Evolutionary conservation across 352 stramenopile species (phyloP).

Genomic region (Chrysophaeum taylorii): DNA sequence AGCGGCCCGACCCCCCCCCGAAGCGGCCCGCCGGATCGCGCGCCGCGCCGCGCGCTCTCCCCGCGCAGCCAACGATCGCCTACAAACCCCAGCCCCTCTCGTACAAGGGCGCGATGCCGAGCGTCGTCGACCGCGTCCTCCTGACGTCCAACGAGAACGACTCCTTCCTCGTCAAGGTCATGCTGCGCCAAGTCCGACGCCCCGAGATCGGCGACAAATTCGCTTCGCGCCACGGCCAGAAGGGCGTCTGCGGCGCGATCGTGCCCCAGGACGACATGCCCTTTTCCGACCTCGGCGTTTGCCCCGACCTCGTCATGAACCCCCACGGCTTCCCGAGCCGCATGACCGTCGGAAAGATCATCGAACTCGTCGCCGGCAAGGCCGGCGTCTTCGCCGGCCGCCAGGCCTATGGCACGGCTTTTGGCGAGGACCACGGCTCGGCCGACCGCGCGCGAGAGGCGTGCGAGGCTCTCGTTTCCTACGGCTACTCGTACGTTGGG

Average conservation of each 20-base stretch:
- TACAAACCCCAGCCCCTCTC: constrained; percentile 73
- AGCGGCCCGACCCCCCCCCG: constrained; percentile 7
- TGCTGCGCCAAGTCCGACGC: constrained; percentile 83
- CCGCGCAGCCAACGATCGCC: constrained; percentile 57
- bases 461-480: constrained; percentile 80
- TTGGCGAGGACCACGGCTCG: constrained; percentile 93
- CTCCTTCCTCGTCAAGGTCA: constrained; percentile 95
- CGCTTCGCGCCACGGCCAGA: constrained; percentile 95
- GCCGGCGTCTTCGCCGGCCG: constrained; percentile 87
- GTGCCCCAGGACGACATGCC: constrained; percentile 91
- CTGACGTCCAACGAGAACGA: constrained; percentile 95
- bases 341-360: constrained; percentile 97
- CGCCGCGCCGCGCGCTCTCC: not conserved
- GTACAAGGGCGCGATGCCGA: constrained; percentile 86
- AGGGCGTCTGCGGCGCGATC: constrained; percentile 86
- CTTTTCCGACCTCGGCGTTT: constrained; percentile 95
- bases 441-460: constrained; percentile 71
- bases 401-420: constrained; percentile 92
- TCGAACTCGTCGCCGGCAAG: constrained; percentile 97
- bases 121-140: constrained; percentile 96
- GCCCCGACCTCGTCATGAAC: constrained; percentile 99
- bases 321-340: constrained; percentile 98
- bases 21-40: not conserved
- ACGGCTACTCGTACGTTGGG: constrained; percentile 97
- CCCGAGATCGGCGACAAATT: constrained; percentile 99